Percentiles rank a stretch among this genome's conserved stretches.
These are phyloP conservation scores for Hypoxylon sp. DNA, from an alignment of 2,329 filamentous ascomycete species.

Conservation along the genomic window DNA sequence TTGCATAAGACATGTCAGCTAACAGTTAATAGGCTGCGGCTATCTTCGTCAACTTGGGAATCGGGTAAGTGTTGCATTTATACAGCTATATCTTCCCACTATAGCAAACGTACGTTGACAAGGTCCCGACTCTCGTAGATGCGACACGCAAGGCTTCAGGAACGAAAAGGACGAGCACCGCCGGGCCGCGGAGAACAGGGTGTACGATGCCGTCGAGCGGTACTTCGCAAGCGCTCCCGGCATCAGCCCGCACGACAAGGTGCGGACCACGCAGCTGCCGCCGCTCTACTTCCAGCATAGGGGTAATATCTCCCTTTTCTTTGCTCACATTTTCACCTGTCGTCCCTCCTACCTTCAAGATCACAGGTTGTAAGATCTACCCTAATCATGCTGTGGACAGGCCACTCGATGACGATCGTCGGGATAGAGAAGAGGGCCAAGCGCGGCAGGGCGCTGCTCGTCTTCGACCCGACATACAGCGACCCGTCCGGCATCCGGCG, in stretches of 20 bases:
- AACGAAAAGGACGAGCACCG: constrained; percentile 48
- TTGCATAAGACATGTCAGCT: background rate
- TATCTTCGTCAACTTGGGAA: background rate
- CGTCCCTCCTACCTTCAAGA: background rate
- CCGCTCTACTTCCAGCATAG: constrained; percentile 92
- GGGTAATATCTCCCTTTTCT: constrained; percentile 54
- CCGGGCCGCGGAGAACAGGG: constrained; percentile 58
- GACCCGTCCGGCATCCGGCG: constrained; percentile 70
- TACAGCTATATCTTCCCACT: background rate
- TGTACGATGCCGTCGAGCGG: constrained; percentile 72
- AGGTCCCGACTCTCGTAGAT: constrained; percentile 50
- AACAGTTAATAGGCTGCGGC: constrained; percentile 16
- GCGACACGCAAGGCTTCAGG: constrained; percentile 69
- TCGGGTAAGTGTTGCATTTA: constrained; percentile 1
- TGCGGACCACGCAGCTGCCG: constrained; percentile 75
- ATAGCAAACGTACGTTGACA: background rate
- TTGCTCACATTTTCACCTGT: background rate
- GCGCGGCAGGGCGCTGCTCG: constrained; percentile 74
- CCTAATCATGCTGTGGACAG: constrained; percentile 46
- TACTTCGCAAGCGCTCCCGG: constrained; percentile 73
- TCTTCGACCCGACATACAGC: constrained; percentile 87
- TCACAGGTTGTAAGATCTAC: background rate
- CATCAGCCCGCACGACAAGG: constrained; percentile 60
- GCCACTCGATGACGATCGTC: constrained; percentile 90
- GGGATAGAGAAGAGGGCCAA: constrained; percentile 76